phyloP scores from a whole-genome alignment of 2,329 filamentous ascomycete species.

The Alternaria infectoria region DNA sequence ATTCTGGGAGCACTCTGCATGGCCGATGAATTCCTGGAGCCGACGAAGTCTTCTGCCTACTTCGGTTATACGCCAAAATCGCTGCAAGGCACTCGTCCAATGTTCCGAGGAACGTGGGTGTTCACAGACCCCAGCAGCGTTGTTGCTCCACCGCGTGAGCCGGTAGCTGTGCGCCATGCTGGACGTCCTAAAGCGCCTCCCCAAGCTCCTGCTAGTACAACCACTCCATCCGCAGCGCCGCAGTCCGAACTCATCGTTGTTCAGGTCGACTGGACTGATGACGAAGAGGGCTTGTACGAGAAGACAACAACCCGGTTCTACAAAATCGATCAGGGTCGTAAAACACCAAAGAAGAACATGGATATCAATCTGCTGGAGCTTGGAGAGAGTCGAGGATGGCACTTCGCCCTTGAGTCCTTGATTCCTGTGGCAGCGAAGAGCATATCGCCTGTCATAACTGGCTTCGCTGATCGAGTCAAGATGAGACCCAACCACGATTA shows the following conservation, averaged over 20 bases:
- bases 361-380: conserved; percentile 44
- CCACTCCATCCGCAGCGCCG: neutral
- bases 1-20: conserved; percentile 28
- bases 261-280: conserved; percentile 41
- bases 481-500: conserved; percentile 24
- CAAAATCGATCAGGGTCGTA: conserved; percentile 22
- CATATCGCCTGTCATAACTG: conserved; percentile 28
- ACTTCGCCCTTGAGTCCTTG: conserved; percentile 39
- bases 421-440: conserved; percentile 15
- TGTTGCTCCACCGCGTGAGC: neutral
- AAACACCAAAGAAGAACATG: conserved; percentile 28
- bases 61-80: conserved; percentile 25
- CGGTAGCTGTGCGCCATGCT: conserved; percentile 9
- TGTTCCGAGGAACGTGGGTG: conserved; percentile 37
- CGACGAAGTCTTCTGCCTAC: conserved; percentile 22
- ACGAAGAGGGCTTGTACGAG: conserved; percentile 40
- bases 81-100: conserved; percentile 27
- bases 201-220: neutral
- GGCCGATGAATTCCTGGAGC: conserved; percentile 30
- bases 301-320: conserved; percentile 34
- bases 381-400: conserved; percentile 37
- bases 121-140: conserved; percentile 33
- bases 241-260: conserved; percentile 24
- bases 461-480: conserved; percentile 29
- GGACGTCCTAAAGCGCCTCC: conserved; percentile 11